phyloP scores from a whole-genome alignment of 805 yeast genomes.

The Starmerella apicola region DNA sequence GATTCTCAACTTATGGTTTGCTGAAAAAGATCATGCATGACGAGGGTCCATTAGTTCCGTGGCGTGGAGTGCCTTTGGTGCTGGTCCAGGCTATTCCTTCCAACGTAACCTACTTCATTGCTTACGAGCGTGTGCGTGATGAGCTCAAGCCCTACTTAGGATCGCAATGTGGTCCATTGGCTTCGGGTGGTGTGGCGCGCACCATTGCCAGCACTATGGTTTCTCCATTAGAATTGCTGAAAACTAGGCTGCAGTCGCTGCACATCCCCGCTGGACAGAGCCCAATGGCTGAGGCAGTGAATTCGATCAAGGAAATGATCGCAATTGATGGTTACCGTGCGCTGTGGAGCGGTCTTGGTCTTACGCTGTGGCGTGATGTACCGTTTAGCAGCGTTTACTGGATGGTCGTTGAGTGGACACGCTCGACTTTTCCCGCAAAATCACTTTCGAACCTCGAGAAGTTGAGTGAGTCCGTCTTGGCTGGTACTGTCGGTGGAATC shows the following conservation, averaged over 20 bases:
- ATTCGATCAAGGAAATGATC: constrained; percentile 43
- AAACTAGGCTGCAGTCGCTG: constrained; percentile 76
- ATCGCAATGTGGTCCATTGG: constrained; percentile 49
- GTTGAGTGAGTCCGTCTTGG: constrained; percentile 38
- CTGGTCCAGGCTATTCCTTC: constrained; percentile 81
- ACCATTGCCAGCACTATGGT: constrained; percentile 70
- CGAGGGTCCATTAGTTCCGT: constrained; percentile 69
- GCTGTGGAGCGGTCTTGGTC: constrained; percentile 69
- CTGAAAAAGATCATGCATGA: constrained; percentile 47
- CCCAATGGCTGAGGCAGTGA: constrained; percentile 27
- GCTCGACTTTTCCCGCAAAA: constrained; percentile 6
- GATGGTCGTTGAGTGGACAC: constrained; percentile 60
- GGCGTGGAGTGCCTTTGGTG: constrained; percentile 81
- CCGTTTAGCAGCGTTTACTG: constrained; percentile 95
- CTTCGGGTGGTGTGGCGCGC: constrained; percentile 80
- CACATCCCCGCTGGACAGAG: constrained; percentile 38
- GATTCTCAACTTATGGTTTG: constrained; percentile 49
- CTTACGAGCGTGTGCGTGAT: constrained; percentile 78
- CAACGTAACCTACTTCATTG: constrained; percentile 85
- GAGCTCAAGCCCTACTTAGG: constrained; percentile 41
- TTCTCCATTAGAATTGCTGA: constrained; percentile 76
- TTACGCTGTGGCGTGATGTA: constrained; percentile 93
- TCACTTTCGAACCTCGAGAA: constrained; percentile 17
- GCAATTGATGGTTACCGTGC: constrained; percentile 45
- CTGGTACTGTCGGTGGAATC: constrained; percentile 77